Conservation (phyloP, 768 basidiomycete genomes). For the Kwoniella mangroviensis region DNA sequence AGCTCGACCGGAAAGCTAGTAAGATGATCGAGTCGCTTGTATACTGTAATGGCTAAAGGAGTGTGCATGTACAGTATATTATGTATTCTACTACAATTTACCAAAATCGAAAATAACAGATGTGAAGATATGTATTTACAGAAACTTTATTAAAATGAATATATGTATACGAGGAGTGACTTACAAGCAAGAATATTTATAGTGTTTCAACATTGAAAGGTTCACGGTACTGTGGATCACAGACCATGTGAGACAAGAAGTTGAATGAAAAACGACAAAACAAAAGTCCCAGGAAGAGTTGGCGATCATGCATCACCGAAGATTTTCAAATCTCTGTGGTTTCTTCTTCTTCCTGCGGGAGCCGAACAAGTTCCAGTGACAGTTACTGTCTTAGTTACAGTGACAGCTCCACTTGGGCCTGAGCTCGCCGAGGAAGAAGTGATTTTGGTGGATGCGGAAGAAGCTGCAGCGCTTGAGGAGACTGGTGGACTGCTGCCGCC, state of each 20-base stretch:
- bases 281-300: too few species aligned
- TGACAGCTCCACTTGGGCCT: constrained; percentile 22
- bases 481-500: background rate
- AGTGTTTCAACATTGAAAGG: too few species aligned
- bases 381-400: constrained; percentile 30
- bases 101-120: background rate
- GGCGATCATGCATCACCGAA: background rate
- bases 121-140: background rate
- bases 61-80: constrained; percentile 3
- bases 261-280: background rate
- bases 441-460: constrained; percentile 3
- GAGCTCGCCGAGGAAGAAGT: constrained; percentile 10
- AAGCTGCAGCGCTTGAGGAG: constrained; percentile 5
- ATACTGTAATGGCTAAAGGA: constrained; percentile 1
- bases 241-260: background rate
- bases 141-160: too few species aligned
- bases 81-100: background rate
- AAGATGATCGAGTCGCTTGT: background rate
- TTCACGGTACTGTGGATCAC: background rate
- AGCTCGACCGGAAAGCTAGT: background rate
- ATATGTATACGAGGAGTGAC: too few species aligned
- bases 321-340: constrained; percentile 12
- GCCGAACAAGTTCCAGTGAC: constrained; percentile 18
- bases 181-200: background rate
- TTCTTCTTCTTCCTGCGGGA: constrained; percentile 9